phyloP scores from a whole-genome alignment of 192 early-diverging fungal species.

The Kickxella alabastrina region DNA sequence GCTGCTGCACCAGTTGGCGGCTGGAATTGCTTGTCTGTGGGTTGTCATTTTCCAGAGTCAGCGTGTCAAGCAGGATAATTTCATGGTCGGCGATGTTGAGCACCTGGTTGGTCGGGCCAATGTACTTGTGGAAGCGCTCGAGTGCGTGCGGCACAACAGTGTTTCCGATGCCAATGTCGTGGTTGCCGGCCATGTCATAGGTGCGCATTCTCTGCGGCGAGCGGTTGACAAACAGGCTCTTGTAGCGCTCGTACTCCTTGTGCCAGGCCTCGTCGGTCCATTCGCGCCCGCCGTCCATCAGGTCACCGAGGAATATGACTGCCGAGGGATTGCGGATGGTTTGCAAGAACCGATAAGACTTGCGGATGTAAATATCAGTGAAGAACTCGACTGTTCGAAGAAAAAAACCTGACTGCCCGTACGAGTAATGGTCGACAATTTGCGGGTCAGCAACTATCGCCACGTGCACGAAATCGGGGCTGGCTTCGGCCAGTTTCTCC shows the following conservation, averaged over 20 bases:
- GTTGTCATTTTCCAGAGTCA: conserved; percentile 56
- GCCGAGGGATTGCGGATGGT: conserved; percentile 55
- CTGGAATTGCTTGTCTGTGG: conserved; percentile 6
- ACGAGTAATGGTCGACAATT: conserved; percentile 87
- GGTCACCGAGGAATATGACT: conserved; percentile 78
- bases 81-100: conserved; percentile 57
- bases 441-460: conserved; percentile 89
- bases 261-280: conserved; percentile 56
- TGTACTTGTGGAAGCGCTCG: conserved; percentile 47
- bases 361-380: conserved; percentile 80
- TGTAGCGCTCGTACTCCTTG: conserved; percentile 54
- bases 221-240: conserved; percentile 51
- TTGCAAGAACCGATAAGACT: conserved; percentile 68
- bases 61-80: conserved; percentile 72
- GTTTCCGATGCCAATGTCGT: conserved; percentile 86
- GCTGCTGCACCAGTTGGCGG: conserved; percentile 11
- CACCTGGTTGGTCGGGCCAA: conserved; percentile 58
- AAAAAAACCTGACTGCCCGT: conserved; percentile 61
- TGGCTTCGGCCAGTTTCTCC: no score
- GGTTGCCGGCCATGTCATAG: conserved; percentile 81
- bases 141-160: conserved; percentile 44
- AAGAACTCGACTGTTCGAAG: conserved; percentile 69
- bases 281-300: conserved; percentile 76
- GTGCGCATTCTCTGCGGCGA: conserved; percentile 22
- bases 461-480: conserved; percentile 29